Evolutionary conservation across 352 stramenopile genomes (phyloP), one percentile per base, ranked within the genome.

Genomic region (Phytopythium helicoides): DNA sequence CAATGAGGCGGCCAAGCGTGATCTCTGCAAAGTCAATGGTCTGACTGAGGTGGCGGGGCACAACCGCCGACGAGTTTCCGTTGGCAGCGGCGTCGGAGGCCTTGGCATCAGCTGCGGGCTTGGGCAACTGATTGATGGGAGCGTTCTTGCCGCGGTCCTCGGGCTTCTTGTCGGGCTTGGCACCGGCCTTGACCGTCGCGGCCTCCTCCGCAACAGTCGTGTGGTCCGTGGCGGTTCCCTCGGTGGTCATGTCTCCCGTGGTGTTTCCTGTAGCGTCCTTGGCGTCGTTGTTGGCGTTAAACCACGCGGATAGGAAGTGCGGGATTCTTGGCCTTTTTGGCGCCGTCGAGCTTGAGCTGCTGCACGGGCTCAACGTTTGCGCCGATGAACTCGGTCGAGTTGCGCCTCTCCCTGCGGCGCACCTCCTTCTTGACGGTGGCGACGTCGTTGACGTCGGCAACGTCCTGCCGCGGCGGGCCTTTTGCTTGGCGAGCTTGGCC

Each of bases 251-350:
- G 28, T 33, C 28, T 9, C 28, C 28, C 5, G 28, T 33, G 9
- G 28, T 33, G 28, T 33, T 33, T 5, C 28, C 28, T 9, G 28
- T 33, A 9, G 28, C 28, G 28, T 66, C 52, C 41, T 81, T 76
- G 3, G 66, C 66, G 31, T 84, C 70, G 41, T 73, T 59, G 10
- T 68, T 68, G 22, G 64, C 64, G 50, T 87, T 84, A 44, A 87
- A 87, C 76, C 76, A 87, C 6, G 71, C 73, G 9, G 76, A 87
- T 35, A 86, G 48, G 51, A 89, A 89, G 52, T 81, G 65, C 33
- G 76, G 76, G 47, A 89, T 89, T n/a, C 60, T 88, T 86, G 50
- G 80, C 80, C 52, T 87, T 87, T 47, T 81, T 81, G 5, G 76
- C 80, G 0, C 72, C 76, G 37, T 86, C 80, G 26, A 90, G 63